Percentiles rank a stretch among this genome's conserved stretches.
Conservation (phyloP, 2,329 filamentous ascomycete species). For the Aspergillus sp. region DNA sequence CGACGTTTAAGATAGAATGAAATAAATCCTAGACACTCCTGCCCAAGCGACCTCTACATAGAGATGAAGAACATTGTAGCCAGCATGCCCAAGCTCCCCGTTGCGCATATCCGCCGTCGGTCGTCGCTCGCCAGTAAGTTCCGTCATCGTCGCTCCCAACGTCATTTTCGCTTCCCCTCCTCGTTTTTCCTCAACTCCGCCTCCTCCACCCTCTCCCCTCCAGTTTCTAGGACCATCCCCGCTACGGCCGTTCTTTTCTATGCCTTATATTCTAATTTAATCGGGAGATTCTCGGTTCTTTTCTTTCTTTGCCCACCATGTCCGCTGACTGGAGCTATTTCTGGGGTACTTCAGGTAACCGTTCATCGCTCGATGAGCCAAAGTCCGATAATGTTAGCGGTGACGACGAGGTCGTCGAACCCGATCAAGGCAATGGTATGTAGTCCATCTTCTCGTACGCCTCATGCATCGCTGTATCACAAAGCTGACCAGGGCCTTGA, state of each 20-base stretch:
- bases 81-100: constrained; percentile 34
- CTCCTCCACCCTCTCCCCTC: constrained; percentile 2
- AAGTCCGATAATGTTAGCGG: constrained; percentile 41
- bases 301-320: constrained; percentile 18
- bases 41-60: constrained; percentile 2
- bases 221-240: not conserved
- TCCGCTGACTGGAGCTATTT: constrained; percentile 27
- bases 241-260: not conserved
- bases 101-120: constrained; percentile 38
- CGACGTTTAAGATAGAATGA: constrained; percentile 1
- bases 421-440: constrained; percentile 91
- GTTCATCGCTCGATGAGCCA: constrained; percentile 60
- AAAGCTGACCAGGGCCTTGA: constrained; percentile 3
- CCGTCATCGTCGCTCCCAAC: constrained; percentile 14
- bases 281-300: constrained; percentile 2
- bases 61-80: constrained; percentile 12
- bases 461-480: not conserved
- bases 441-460: not conserved
- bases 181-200: constrained; percentile 8
- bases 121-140: constrained; percentile 39
- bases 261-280: not conserved
- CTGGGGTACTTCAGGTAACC: constrained; percentile 38
- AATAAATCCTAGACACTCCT: constrained; percentile 5
- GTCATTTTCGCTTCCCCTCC: constrained; percentile 18
- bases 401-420: constrained; percentile 82